Percentiles rank a stretch among this genome's conserved stretches.
Conservation (phyloP, 495 filamentous ascomycete species). For the Apodospora peruviana region DNA sequence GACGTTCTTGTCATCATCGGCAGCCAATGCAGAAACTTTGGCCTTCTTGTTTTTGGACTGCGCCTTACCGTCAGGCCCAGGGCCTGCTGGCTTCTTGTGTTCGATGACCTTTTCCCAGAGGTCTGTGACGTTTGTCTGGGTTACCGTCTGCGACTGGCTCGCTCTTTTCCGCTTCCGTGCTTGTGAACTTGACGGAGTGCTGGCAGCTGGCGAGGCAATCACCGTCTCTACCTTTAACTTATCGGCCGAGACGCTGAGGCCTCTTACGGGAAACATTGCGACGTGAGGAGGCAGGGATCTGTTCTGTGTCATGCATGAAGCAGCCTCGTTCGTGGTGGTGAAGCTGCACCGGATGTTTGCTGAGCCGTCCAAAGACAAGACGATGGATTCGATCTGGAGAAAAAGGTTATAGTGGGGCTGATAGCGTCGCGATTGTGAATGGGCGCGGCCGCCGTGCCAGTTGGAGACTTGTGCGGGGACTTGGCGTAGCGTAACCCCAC, state of each 20-base stretch:
- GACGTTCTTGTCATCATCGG: neutral
- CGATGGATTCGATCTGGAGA: neutral
- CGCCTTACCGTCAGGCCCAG: neutral
- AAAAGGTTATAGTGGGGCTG: constrained; percentile 8
- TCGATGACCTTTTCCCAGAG: constrained; percentile 79
- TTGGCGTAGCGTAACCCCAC: too few species aligned
- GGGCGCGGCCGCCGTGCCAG: too few species aligned
- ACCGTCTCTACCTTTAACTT: constrained; percentile 61
- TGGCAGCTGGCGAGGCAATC: constrained; percentile 18
- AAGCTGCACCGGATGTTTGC: neutral
- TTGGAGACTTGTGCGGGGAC: too few species aligned
- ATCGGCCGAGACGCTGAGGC: constrained; percentile 73
- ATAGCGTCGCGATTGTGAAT: too few species aligned
- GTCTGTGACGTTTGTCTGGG: constrained; percentile 63
- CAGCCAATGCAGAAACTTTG: too few species aligned
- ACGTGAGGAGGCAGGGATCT: neutral
- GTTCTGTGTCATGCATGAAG: neutral
- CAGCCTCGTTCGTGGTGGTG: neutral
- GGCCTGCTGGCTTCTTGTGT: constrained; percentile 34
- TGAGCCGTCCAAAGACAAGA: neutral
- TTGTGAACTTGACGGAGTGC: constrained; percentile 12
- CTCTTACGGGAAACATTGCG: constrained; percentile 87
- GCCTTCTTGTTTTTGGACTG: neutral
- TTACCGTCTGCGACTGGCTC: constrained; percentile 50
- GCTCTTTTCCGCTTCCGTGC: constrained; percentile 57